Conservation (phyloP, 192 early-diverging fungal genomes). For the Phycomyces nitens region DNA sequence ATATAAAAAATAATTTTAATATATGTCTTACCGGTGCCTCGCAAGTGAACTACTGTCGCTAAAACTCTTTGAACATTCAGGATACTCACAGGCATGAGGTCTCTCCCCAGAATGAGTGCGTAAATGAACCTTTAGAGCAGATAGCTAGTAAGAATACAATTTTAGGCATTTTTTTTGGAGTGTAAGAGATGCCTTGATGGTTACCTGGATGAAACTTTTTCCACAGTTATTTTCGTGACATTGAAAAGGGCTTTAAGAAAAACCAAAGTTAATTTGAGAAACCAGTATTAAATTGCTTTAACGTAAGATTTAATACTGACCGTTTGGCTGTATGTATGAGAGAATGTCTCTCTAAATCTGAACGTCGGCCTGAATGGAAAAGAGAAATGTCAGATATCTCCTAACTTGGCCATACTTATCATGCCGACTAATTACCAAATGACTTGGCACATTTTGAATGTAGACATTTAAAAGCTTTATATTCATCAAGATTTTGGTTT, state of each 20-base stretch:
- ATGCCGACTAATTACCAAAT: too few relatives aligned
- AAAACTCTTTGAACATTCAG: slow-evolving; percentile 2
- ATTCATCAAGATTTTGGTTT: too few relatives aligned
- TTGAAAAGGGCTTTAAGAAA: slow-evolving; percentile 11
- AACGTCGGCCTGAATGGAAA: slow-evolving; percentile 1
- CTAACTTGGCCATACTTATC: too few relatives aligned
- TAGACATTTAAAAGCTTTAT: too few relatives aligned
- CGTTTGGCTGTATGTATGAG: slow-evolving; percentile 2
- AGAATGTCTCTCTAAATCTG: slow-evolving; percentile 10
- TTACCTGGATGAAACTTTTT: slow-evolving; percentile 14
- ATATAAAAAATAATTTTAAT: too few relatives aligned
- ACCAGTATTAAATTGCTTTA: neutral
- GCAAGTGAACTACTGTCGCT: slow-evolving; percentile 10
- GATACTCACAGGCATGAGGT: slow-evolving; percentile 14
- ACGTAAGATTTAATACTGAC: neutral
- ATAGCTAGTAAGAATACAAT: neutral
- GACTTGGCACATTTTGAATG: too few relatives aligned
- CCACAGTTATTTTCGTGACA: slow-evolving; percentile 1
- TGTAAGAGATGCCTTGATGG: neutral
- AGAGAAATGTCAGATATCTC: neutral
- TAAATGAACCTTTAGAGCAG: slow-evolving; percentile 11
- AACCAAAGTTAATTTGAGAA: too few relatives aligned
- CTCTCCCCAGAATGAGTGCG: slow-evolving; percentile 12
- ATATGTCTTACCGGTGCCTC: neutral
- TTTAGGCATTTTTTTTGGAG: neutral